Conservation (phyloP, 139 green algal genomes). For the Nannochloris sp. region DNA sequence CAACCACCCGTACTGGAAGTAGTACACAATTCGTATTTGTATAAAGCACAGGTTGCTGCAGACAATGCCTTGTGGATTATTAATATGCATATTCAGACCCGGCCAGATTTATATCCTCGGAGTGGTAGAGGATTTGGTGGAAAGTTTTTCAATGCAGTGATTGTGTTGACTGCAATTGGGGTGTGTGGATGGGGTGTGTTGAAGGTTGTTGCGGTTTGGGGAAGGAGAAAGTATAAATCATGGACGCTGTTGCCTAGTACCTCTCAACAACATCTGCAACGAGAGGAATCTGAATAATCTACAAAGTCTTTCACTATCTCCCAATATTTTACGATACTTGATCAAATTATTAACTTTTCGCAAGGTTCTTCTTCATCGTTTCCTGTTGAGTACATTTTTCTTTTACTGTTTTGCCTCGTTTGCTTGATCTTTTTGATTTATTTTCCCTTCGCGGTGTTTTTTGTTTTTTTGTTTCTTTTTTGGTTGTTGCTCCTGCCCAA, state of each 20-base stretch:
- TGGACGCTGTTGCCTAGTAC: neutral
- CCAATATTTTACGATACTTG: neutral
- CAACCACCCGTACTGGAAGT: neutral
- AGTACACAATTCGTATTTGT: neutral
- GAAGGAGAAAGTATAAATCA: neutral
- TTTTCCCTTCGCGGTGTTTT: neutral
- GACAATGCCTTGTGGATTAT: neutral
- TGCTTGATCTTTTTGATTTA: neutral
- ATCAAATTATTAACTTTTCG: neutral
- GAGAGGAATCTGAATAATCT: neutral
- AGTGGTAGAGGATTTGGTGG: neutral
- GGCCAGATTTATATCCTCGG: neutral
- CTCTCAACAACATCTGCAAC: neutral
- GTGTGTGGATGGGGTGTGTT: neutral
- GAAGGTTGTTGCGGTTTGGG: neutral
- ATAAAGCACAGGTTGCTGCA: neutral
- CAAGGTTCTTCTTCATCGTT: neutral
- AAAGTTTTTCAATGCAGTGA: neutral
- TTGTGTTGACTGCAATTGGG: neutral
- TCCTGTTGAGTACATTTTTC: too few species aligned
- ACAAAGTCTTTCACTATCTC: neutral
- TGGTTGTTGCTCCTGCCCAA: neutral
- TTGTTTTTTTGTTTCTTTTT: neutral
- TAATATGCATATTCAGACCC: neutral
- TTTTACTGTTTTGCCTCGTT: neutral